A percentile compares a stretch with the other conserved stretches of the same genome.
Conservation (phyloP, 106 monocot species). For the Ottelia alismoides region DNA sequence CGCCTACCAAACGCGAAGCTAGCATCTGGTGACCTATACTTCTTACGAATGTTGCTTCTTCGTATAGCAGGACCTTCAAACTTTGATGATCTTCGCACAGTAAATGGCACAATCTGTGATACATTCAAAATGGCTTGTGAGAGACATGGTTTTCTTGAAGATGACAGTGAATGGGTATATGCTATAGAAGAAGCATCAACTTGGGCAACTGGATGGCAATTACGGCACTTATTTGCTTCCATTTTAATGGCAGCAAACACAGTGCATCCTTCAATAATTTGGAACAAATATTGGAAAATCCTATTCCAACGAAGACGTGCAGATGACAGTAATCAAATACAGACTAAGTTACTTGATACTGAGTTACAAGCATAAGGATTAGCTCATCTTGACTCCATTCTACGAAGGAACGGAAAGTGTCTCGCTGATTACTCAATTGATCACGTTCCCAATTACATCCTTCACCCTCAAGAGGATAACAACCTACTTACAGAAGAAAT, state of each 20-base stretch:
- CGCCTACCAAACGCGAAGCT: not conserved
- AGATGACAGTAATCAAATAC: no score
- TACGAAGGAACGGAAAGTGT: not conserved
- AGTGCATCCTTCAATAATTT: not conserved
- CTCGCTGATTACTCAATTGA: not conserved
- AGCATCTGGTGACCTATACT: not conserved
- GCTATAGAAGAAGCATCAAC: not conserved
- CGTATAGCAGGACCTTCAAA: not conserved
- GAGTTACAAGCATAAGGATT: not conserved
- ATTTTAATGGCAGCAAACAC: not conserved
- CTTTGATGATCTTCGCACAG: constrained; percentile 12
- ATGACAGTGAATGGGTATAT: constrained; percentile 6
- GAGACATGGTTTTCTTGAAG: constrained; percentile 8
- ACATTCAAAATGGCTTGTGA: constrained; percentile 10
- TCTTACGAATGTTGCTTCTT: constrained; percentile 11
- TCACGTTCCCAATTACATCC: not conserved
- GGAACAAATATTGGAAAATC: constrained; percentile 2
- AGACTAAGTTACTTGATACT: not conserved
- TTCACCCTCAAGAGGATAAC: not conserved
- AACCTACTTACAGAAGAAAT: constrained; percentile 1
- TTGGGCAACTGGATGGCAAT: constrained; percentile 4
- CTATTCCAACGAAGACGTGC: not conserved
- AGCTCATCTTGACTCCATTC: not conserved
- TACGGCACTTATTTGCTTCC: constrained; percentile 10
- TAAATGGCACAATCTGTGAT: constrained; percentile 3